Base-by-base conservation (phyloP, 2,329 filamentous ascomycete genomes). In the Chrysoporthe austroafricana region DNA sequence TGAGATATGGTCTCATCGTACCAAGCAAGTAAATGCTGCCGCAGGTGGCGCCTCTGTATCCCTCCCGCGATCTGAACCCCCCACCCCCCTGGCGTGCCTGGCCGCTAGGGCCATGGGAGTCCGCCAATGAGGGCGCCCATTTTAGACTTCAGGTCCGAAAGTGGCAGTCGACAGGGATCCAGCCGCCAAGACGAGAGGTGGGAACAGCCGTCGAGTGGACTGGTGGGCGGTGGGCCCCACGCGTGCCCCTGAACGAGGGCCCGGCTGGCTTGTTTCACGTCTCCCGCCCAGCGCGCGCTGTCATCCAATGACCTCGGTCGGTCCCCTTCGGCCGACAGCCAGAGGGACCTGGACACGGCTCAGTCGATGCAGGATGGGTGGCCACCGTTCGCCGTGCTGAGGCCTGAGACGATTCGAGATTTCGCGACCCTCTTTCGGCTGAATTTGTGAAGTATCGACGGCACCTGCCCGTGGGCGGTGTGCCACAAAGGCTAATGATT, bases 261-360 rank as follows among this genome's bases (percentile, higher is more conserved):
- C 36, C 43, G 50, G 13, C 9, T 63, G 61, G 61, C 36, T 63
- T 63, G 61, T 63, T 63, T 63, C 61, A 63, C 16, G 13, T 54
- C 46, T 52, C 39, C 34, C 61, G 36, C n/a, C 50, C 34, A 21
- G 36, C 46, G 61, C 50, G 4, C 34, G 48, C 61, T 54, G 61
- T 34, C 50, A 54, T 63, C 61, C 61, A 63, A 63, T 63, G 48
- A 56, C 39, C 26, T 34, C 21, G 36, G 34, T 43, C 34, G 14
- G 13, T 54, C 8, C 2, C 36, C n/a, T 43, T 36, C 32, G 32
- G 34, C 9, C 50, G 18, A 21, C 50, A 9, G 36, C 11, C 21
- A 52, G 11, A 8, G 14, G 11, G 2, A 21, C 26, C 48, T 54
- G 50, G 7, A 54, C 11, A n/a, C 5, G 16, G 50, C 32, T 54